These are phyloP conservation scores for Pichia sp. DNA, from an alignment of 1,139 yeast species.

Conservation along the genomic window DNA sequence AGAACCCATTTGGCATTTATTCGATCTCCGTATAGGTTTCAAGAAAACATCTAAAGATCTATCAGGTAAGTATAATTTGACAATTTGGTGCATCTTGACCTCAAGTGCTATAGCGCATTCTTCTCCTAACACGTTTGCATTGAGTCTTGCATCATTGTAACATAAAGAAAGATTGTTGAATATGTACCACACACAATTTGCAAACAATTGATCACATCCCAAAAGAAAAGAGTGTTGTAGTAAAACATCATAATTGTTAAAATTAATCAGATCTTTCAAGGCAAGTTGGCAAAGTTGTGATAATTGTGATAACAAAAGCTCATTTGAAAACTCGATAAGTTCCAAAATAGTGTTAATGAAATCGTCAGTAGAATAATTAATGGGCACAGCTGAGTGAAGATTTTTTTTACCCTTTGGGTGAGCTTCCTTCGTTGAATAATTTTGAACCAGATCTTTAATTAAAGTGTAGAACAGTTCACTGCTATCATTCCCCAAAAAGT, in stretches of 20 bases:
- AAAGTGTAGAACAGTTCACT: constrained; percentile 8
- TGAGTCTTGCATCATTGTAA: constrained; percentile 39
- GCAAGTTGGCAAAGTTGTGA: constrained; percentile 56
- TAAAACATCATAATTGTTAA: constrained; percentile 55
- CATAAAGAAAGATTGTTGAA: constrained; percentile 59
- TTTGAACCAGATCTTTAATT: constrained; percentile 3
- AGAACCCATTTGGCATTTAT: background rate
- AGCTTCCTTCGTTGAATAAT: background rate
- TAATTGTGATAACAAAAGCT: constrained; percentile 51
- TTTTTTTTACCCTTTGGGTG: no score
- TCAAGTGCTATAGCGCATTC: constrained; percentile 21
- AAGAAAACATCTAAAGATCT: background rate
- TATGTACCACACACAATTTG: constrained; percentile 61
- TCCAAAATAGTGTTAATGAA: constrained; percentile 53
- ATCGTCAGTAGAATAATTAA: constrained; percentile 1
- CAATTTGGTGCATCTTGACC: constrained; percentile 23
- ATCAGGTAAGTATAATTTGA: constrained; percentile 18
- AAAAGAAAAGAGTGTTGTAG: constrained; percentile 47
- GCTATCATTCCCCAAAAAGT: constrained; percentile 44
- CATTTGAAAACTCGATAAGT: constrained; percentile 57
- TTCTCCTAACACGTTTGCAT: constrained; percentile 14
- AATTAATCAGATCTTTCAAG: constrained; percentile 50
- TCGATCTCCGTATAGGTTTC: background rate
- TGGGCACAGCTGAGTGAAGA: no score
- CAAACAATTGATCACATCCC: constrained; percentile 48